Evolutionary conservation across 805 yeast genomes (phyloP).

Genomic region (Candida broadrunensis): DNA sequence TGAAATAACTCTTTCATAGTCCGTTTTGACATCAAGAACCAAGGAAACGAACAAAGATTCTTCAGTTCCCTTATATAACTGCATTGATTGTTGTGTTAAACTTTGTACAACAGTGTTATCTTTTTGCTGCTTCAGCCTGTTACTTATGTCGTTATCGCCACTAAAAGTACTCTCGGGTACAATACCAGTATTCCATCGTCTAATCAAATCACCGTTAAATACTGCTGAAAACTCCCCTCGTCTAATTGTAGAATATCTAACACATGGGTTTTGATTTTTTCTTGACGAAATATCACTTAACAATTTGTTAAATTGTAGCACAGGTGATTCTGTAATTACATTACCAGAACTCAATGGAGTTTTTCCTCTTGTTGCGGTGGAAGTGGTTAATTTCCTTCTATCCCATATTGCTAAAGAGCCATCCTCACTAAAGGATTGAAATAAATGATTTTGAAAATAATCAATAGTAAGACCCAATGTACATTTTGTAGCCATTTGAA

Average conservation of each 20-base stretch:
- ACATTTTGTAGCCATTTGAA: conserved; percentile 73
- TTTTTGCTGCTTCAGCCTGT: conserved; percentile 2
- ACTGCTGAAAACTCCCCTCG: conserved; percentile 75
- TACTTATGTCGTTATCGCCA: not conserved
- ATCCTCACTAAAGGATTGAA: conserved; percentile 77
- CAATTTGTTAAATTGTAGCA: conserved; percentile 57
- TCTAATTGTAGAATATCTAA: conserved; percentile 63
- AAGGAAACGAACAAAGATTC: conserved; percentile 71
- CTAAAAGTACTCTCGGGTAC: conserved; percentile 35
- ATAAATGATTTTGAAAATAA: conserved; percentile 62
- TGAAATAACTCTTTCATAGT: conserved; percentile 77
- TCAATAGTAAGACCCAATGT: conserved; percentile 67
- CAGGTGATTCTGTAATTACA: conserved; percentile 48
- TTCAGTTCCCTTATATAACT: conserved; percentile 35
- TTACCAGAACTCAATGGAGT: conserved; percentile 8
- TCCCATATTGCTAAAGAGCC: conserved; percentile 86
- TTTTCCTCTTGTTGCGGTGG: conserved; percentile 8
- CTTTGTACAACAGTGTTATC: conserved; percentile 2
- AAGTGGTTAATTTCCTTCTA: conserved; percentile 52
- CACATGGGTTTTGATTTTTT: conserved; percentile 60
- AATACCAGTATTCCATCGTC: conserved; percentile 76
- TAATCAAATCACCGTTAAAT: conserved; percentile 71
- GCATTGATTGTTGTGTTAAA: conserved; percentile 34
- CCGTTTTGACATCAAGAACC: conserved; percentile 72
- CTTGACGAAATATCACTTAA: conserved; percentile 56